These are phyloP conservation scores for Oryza longistaminata DNA, from an alignment of 176 grass and related monocot species.

Conservation along the genomic window DNA sequence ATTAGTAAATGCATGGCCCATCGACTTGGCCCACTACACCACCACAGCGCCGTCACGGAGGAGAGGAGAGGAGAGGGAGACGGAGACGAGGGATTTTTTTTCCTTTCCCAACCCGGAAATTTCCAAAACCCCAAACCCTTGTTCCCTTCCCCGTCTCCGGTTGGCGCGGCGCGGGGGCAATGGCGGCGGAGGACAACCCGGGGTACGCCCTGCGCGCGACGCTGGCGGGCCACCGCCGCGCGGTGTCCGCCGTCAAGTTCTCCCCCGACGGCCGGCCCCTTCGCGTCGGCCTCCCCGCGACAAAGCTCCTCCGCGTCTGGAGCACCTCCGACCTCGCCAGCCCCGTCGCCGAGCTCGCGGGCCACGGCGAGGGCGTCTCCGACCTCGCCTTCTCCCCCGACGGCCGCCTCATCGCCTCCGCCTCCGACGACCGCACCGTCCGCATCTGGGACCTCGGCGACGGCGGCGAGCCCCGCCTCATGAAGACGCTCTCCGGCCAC, in stretches of 20 bases:
- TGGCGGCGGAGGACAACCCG: constrained; percentile 24
- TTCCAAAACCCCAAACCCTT: constrained; percentile 43
- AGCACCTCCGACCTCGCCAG: constrained; percentile 47
- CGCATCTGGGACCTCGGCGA: constrained; percentile 90
- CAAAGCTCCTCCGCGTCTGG: constrained; percentile 79
- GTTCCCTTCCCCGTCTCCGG: constrained; percentile 3
- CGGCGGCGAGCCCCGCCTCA: constrained; percentile 42
- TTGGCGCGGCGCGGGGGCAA: constrained; percentile 8
- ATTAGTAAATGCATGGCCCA: neutral
- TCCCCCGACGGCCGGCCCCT: constrained; percentile 76
- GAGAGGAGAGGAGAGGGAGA: neutral
- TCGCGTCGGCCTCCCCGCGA: constrained; percentile 86
- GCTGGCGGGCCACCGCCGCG: constrained; percentile 60
- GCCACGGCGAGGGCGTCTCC: constrained; percentile 65
- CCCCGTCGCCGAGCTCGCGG: constrained; percentile 59
- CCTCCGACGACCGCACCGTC: constrained; percentile 86
- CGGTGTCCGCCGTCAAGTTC: constrained; percentile 82
- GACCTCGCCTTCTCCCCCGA: constrained; percentile 88
- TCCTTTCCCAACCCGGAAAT: neutral
- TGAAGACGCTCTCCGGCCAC: constrained; percentile 77
- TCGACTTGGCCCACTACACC: neutral
- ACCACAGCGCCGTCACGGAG: neutral
- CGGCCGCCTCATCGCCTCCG: constrained; percentile 70
- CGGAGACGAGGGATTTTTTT: no score
- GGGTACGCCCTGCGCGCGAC: constrained; percentile 70